phyloP scores from a whole-genome alignment of 2,329 filamentous ascomycete genomes.

The Xylariales sp. region DNA sequence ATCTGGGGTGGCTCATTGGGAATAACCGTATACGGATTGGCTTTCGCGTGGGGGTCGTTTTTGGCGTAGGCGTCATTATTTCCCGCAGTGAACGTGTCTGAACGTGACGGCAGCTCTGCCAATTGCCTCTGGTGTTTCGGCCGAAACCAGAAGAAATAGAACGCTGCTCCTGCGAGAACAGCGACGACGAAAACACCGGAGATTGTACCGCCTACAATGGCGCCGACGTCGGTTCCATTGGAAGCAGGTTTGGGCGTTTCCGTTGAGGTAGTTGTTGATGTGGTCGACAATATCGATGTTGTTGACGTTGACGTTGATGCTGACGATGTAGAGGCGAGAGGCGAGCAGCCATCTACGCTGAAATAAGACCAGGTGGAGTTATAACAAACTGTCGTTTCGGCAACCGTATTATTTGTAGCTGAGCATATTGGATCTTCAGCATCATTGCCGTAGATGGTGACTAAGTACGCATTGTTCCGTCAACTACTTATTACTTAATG shows the following conservation, averaged over 20 bases:
- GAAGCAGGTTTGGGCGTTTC: not conserved
- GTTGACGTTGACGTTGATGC: constrained; percentile 2
- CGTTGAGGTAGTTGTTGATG: constrained; percentile 13
- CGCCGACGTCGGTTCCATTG: constrained; percentile 21
- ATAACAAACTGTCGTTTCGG: constrained; percentile 23
- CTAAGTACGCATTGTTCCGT: constrained; percentile 28
- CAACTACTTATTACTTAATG: constrained; percentile 7
- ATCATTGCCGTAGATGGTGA: constrained; percentile 33
- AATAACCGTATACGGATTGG: not conserved
- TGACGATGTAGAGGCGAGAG: not conserved
- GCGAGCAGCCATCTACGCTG: constrained; percentile 31
- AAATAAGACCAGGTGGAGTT: constrained; percentile 32
- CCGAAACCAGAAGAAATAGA: constrained; percentile 35
- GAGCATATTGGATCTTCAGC: constrained; percentile 28
- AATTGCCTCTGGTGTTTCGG: constrained; percentile 30
- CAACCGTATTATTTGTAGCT: constrained; percentile 21
- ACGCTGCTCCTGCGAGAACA: not conserved
- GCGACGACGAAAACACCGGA: constrained; percentile 28
- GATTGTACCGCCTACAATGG: constrained; percentile 31
- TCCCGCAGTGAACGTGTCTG: not conserved
- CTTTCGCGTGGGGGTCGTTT: constrained; percentile 7
- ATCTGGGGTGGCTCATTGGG: constrained; percentile 5
- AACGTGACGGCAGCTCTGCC: constrained; percentile 1
- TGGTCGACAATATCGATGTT: constrained; percentile 7
- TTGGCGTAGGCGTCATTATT: constrained; percentile 16